phyloP scores from a whole-genome alignment of 768 basidiomycete species.

The Phaeotremella fagi region DNA sequence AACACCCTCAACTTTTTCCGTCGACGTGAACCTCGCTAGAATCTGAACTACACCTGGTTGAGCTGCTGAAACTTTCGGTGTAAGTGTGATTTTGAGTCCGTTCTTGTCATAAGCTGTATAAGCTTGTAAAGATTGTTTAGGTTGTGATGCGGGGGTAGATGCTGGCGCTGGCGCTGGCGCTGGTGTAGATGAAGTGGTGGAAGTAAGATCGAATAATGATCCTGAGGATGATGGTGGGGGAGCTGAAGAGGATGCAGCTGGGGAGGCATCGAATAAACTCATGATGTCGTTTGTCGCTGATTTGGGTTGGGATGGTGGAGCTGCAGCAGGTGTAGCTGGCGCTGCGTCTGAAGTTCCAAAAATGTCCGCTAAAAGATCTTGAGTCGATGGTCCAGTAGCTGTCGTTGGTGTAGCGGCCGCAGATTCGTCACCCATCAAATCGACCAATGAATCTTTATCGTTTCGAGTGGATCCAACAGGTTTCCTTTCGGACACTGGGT shows the following conservation, averaged over 20 bases:
- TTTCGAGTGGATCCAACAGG: conserved; percentile 85
- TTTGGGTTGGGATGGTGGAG: conserved; percentile 51
- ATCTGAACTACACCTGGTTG: conserved; percentile 89
- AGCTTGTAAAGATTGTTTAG: conserved; percentile 58
- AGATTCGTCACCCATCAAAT: conserved; percentile 78
- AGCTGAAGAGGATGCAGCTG: conserved; percentile 42
- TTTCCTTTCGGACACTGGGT: conserved; percentile 84
- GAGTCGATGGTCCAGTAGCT: conserved; percentile 53
- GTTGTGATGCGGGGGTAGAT: conserved; percentile 43
- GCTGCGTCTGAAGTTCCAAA: conserved; percentile 53
- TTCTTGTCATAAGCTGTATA: conserved; percentile 93
- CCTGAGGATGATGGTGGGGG: conserved; percentile 5
- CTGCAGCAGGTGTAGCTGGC: conserved; percentile 41
- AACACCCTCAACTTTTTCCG: conserved; percentile 57
- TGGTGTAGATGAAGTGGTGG: conserved; percentile 2
- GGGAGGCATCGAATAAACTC: conserved; percentile 67
- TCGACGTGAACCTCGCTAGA: conserved; percentile 75
- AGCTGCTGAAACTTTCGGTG: conserved; percentile 72
- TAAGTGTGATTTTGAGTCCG: conserved; percentile 78
- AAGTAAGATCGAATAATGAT: conserved; percentile 5
- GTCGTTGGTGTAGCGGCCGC: conserved; percentile 52
- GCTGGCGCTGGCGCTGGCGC: conserved; percentile 32
- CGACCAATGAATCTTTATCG: conserved; percentile 63
- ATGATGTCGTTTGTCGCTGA: conserved; percentile 80
- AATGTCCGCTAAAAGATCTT: conserved; percentile 87